Evolutionary conservation across 495 filamentous ascomycete species (phyloP).

Genomic region (Cetradonia linearis): DNA sequence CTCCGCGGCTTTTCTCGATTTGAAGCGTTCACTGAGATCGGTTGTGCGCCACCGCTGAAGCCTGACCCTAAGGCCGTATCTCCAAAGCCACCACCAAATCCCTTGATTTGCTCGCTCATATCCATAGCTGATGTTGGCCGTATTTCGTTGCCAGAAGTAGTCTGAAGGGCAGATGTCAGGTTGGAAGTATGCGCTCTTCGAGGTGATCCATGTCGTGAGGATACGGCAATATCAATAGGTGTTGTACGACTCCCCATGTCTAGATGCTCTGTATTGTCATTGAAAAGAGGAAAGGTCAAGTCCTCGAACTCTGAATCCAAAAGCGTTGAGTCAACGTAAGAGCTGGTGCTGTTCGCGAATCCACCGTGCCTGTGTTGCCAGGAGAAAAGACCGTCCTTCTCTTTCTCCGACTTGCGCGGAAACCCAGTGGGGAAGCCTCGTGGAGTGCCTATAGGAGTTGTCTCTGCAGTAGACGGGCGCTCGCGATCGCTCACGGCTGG

Average conservation of each 20-base stretch:
- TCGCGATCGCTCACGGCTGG: conserved; percentile 34
- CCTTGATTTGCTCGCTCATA: conserved; percentile 19
- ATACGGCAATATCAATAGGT: conserved; percentile 56
- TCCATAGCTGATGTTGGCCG: conserved; percentile 25
- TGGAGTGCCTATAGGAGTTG: conserved; percentile 36
- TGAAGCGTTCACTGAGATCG: conserved; percentile 71
- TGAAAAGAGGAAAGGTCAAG: conserved; percentile 38
- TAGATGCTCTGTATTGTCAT: conserved; percentile 27
- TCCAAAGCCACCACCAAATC: conserved; percentile 16
- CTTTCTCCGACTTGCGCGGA: conserved; percentile 35
- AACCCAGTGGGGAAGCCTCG: conserved; percentile 36
- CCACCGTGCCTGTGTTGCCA: conserved; percentile 33
- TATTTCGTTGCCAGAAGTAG: conserved; percentile 33
- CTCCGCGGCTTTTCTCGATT: conserved; percentile 66
- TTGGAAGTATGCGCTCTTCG: conserved; percentile 52
- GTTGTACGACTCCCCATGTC: conserved; percentile 44
- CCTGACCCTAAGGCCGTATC: conserved; percentile 35
- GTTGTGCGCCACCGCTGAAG: conserved; percentile 67
- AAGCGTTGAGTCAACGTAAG: conserved; percentile 31
- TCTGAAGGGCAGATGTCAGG: conserved; percentile 50
- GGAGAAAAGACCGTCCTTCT: conserved; percentile 32
- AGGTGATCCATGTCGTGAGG: conserved; percentile 50
- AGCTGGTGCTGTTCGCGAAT: conserved; percentile 23
- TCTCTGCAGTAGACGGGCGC: conserved; percentile 36
- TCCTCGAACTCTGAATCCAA: conserved; percentile 34